phyloP scores from a whole-genome alignment of 2,329 filamentous ascomycete genomes.

The Diaporthe helianthi region DNA sequence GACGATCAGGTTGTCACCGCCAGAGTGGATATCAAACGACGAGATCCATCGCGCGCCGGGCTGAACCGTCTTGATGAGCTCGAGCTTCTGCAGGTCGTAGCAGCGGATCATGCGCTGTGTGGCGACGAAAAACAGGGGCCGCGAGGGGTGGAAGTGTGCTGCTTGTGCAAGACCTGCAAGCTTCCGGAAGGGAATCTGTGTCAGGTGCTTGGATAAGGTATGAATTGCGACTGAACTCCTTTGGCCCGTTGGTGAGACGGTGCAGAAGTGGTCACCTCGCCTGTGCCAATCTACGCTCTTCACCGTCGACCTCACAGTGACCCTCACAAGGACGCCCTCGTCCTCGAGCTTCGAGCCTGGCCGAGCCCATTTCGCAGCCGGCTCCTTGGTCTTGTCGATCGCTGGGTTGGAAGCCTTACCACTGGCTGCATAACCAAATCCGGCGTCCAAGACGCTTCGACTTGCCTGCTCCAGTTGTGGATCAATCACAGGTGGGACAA shows the following conservation, averaged over 20 bases:
- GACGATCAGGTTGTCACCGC: conserved; percentile 92
- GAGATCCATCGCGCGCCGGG: conserved; percentile 96
- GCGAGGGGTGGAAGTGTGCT: conserved; percentile 92
- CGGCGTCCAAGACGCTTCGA: conserved; percentile 79
- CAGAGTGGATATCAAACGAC: conserved; percentile 89
- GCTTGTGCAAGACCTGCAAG: conserved; percentile 80
- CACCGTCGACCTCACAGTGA: conserved; percentile 79
- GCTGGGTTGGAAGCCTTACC: conserved; percentile 59
- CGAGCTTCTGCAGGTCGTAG: conserved; percentile 91
- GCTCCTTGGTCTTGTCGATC: conserved; percentile 71
- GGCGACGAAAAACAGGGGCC: conserved; percentile 93
- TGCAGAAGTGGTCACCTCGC: conserved; percentile 91
- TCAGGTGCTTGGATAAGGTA: conserved; percentile 92
- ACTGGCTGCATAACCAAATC: conserved; percentile 87
- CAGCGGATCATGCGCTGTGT: conserved; percentile 92
- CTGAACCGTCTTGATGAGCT: conserved; percentile 90
- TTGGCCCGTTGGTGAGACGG: conserved; percentile 82
- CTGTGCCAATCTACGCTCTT: conserved; percentile 95
- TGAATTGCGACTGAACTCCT: conserved; percentile 89
- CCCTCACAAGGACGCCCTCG: conserved; percentile 79
- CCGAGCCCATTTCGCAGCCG: conserved; percentile 82
- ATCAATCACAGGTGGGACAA: conserved; percentile 76
- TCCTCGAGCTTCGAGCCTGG: conserved; percentile 77
- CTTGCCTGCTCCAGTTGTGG: conserved; percentile 78
- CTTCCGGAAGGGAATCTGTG: conserved; percentile 89